Evolutionary conservation across 2,329 filamentous ascomycete species (phyloP).

Genomic region (Fusarium azukiicola): DNA sequence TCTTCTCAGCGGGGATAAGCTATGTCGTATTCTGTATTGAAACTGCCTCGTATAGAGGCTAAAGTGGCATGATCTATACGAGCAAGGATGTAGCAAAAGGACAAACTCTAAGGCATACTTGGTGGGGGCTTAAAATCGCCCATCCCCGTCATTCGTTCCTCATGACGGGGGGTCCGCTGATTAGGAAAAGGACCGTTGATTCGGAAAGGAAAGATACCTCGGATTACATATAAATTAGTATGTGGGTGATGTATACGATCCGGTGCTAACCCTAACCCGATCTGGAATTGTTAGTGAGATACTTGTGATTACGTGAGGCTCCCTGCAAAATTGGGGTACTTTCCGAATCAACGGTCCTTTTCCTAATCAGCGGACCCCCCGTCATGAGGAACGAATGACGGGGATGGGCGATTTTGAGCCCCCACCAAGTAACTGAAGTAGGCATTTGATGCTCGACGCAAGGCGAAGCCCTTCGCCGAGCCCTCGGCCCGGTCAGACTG

Average conservation of each 20-base stretch:
- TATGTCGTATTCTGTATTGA: no score
- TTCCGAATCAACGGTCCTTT: background rate
- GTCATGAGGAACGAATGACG: background rate
- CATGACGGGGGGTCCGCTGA: background rate
- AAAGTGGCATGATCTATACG: no score
- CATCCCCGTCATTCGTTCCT: background rate
- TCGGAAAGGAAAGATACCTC: background rate
- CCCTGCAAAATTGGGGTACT: background rate
- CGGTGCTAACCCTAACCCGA: background rate
- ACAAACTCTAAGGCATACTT: no score
- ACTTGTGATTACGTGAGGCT: background rate
- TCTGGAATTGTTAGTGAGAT: background rate
- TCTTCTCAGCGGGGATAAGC: no score
- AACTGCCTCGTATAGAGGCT: no score
- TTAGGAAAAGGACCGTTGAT: background rate
- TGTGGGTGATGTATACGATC: background rate
- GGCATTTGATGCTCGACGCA: no score
- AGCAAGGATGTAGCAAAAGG: no score
- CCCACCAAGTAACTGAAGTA: no score
- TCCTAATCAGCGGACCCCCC: background rate
- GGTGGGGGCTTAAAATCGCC: background rate
- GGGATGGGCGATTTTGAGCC: background rate
- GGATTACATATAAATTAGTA: background rate
- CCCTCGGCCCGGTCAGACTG: no score
- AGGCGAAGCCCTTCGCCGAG: no score